Evolutionary conservation across 1,284 basidiomycete species (phyloP), one percentile per base, ranked within the genome.

Genomic region (Athelia sp.): DNA sequence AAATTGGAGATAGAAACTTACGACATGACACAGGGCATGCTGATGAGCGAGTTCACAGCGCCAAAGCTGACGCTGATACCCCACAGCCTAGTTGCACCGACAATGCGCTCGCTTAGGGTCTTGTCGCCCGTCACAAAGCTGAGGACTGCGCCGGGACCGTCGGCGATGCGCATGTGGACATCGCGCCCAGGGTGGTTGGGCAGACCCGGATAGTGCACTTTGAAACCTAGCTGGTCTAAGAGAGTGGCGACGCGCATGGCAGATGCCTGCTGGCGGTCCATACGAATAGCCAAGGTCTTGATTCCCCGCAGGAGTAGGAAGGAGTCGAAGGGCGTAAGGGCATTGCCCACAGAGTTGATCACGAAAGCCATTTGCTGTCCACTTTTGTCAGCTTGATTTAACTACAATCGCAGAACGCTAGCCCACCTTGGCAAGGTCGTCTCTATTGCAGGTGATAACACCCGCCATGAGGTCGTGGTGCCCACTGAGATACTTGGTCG

Each of bases 21-120:
- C 93, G 93, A 97, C 97, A 99, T 99, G 58, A 95, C 85, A 68
- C 97, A 99, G 42, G 97, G 97, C 97, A 99, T 99, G 59, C 92
- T 95, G 70, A 99, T 99, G 64, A 99, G 71, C 63, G 90, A 93
- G 75, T 99, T 99, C 58, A 99, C 95, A 58, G 93, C 95, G 26
- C 97, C 97, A 65, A 99, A 99, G 60, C 91, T 94, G 59, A 99
- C 97, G 55, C 89, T 93, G 63, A 99, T 98, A 29, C 96, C 93
- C 95, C 96, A 99, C 26, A 99, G 73, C 45, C 93, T 79, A 9
- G 96, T 91, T 1, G 87, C 89, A 4, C 90, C 94, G 9, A 99
- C 94, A 54, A 99, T 92, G 52, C 87, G 81, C 70, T 98, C 94
- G 62, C 91, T 95, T 51, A 98, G 67, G 49, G 80, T 83, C 64